Conservation (phyloP, 1,139 yeast genomes). For the Zygoascus hellenicus region DNA sequence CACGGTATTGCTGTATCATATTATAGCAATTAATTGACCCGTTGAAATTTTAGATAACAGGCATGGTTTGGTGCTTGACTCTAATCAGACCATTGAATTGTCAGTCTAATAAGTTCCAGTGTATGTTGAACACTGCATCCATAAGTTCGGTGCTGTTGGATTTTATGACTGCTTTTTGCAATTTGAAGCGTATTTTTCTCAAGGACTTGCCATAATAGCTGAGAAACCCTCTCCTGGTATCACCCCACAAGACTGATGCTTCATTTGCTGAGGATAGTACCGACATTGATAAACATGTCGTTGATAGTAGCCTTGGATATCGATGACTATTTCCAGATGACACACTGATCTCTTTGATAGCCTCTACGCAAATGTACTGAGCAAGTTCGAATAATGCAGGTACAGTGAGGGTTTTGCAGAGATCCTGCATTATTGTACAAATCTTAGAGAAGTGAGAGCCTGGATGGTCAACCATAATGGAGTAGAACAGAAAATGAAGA, state of each 20-base stretch:
- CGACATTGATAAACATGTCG: not conserved
- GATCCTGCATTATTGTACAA: no score
- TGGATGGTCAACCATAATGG: no score
- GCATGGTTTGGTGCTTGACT: no score
- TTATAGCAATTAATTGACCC: no score
- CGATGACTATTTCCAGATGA: not conserved
- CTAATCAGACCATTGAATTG: no score
- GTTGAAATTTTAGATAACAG: no score
- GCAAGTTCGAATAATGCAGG: not conserved
- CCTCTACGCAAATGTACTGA: not conserved
- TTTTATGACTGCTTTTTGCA: not conserved
- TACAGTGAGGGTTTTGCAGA: not conserved
- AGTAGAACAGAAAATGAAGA: no score
- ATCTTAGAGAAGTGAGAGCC: no score
- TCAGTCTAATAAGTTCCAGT: no score
- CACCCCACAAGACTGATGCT: not conserved
- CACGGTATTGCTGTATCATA: no score
- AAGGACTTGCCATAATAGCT: not conserved
- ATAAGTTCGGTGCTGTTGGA: no score
- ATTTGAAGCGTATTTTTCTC: not conserved
- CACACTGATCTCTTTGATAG: conserved; percentile 1
- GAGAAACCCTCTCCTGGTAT: not conserved
- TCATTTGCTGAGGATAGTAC: not conserved
- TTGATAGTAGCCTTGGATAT: not conserved
- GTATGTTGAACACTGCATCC: no score